phyloP scores from a whole-genome alignment of 169 alveolate species.

The Plasmodium falciparum region DNA sequence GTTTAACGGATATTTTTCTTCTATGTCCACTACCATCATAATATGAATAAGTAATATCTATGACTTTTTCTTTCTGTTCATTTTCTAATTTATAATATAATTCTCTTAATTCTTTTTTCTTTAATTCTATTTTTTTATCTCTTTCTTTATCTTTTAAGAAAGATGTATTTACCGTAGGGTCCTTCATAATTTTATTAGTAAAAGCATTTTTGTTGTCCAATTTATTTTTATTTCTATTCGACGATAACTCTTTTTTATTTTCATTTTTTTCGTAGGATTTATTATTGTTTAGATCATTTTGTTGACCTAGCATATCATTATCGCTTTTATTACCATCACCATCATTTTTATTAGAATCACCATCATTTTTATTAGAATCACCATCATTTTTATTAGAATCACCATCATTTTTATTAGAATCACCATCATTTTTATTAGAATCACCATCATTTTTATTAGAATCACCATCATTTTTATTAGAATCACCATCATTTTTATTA shows the following conservation, averaged over 20 bases:
- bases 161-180: constrained; percentile 74
- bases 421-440: background rate
- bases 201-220: constrained; percentile 7
- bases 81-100: constrained; percentile 72
- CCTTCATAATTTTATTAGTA: constrained; percentile 63
- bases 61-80: constrained; percentile 69
- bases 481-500: background rate
- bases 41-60: constrained; percentile 73
- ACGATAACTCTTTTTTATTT: background rate
- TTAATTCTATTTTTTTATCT: constrained; percentile 69
- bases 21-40: constrained; percentile 77
- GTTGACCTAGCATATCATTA: background rate
- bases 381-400: background rate
- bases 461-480: background rate
- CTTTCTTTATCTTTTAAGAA: constrained; percentile 73
- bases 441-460: background rate
- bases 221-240: background rate
- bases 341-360: background rate
- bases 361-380: background rate
- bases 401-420: background rate
- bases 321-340: constrained; percentile 4
- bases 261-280: background rate
- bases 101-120: constrained; percentile 72
- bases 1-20: constrained; percentile 70
- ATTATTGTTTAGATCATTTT: background rate